Base-by-base conservation (phyloP, 1,284 basidiomycete genomes). In the Trichosporon faecale region DNA sequence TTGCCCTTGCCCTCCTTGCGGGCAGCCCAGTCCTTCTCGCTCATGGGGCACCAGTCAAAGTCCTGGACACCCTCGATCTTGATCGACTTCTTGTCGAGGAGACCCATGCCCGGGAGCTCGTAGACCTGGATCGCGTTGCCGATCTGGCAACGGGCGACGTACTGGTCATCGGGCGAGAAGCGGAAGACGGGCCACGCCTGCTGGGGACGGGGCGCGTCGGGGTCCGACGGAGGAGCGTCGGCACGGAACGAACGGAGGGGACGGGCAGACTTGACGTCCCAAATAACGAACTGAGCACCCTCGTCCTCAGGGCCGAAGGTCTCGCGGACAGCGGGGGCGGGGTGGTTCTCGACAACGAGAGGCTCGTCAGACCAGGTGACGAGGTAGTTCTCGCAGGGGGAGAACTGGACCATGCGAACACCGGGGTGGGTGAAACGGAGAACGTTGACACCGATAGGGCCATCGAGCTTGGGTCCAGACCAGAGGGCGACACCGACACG, bases 31-130 rank as follows among this genome's bases (percentile, higher is more conserved):
- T 95, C 95, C 84, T 90, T 92, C 78, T 98, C 95, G 70, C 93
- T 91, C 73, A 91, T 88, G 37, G 97, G 97, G 79, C 94, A 95
- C 97, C 97, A 99, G 85, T 99, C 97, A 84, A 99, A 99, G 85
- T 99, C 97, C 75, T 95, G 88, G 44, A 99, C 96, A 27, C 96
- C 97, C 78, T 99, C 95, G 71, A 99, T 93, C 86, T 98, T 98
- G 85, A 99, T 86, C 77, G 91, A 94, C 87, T 98, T 99, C 86
- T 98, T 98, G 77, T 94, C 96, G 72, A 98, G 89, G 66, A 99
- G 86, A 77, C 91, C 90, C 95, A 99, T 98, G 71, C 88, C 88
- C 14, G 97, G 97, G 68, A 96, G 88, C 84, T 98, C 94, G 84
- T 99, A 95, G 64, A 99, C 91, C 79, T 94, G 95, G 85, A 99